These are phyloP conservation scores for Globisporangium acanthophoron DNA, from an alignment of 352 stramenopile species.

Conservation along the genomic window DNA sequence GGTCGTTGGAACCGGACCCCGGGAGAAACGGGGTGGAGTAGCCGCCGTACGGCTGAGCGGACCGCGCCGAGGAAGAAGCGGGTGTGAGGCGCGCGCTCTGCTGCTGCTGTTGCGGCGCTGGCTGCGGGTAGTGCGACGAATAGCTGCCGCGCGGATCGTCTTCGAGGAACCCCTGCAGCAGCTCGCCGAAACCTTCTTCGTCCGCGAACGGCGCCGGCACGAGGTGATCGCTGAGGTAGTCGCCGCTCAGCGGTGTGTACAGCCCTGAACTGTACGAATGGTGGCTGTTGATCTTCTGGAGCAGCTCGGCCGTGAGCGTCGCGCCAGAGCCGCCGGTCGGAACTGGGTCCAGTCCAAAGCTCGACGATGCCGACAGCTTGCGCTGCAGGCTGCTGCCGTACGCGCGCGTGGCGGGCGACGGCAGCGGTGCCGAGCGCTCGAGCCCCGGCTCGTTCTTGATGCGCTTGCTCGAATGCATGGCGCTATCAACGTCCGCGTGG, in stretches of 20 bases:
- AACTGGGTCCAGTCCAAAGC: constrained; percentile 12
- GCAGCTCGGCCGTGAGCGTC: constrained; percentile 10
- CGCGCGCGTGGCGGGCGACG: constrained; percentile 16
- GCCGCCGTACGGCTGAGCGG: constrained; percentile 4
- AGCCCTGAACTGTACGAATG: constrained; percentile 20
- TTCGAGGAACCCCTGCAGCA: constrained; percentile 67
- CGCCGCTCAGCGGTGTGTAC: constrained; percentile 23
- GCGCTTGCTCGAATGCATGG: constrained; percentile 5
- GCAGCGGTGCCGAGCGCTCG: constrained; percentile 16
- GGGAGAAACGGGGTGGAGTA: constrained; percentile 1
- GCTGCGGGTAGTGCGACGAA: constrained; percentile 12
- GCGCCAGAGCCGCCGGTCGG: background rate
- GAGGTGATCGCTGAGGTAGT: constrained; percentile 41
- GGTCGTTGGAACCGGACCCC: background rate
- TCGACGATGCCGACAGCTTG: constrained; percentile 3
- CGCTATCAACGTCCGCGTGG: background rate
- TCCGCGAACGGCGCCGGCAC: constrained; percentile 44
- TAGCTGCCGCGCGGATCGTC: constrained; percentile 35
- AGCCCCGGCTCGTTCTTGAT: constrained; percentile 17
- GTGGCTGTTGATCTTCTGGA: constrained; percentile 16
- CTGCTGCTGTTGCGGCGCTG: constrained; percentile 15
- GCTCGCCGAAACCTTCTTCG: constrained; percentile 63
- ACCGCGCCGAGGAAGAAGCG: background rate
- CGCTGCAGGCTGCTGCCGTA: constrained; percentile 16
- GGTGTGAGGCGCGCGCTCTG: background rate